These are phyloP conservation scores for Phytopythium montanum DNA, from an alignment of 352 stramenopile genomes.

Conservation along the genomic window DNA sequence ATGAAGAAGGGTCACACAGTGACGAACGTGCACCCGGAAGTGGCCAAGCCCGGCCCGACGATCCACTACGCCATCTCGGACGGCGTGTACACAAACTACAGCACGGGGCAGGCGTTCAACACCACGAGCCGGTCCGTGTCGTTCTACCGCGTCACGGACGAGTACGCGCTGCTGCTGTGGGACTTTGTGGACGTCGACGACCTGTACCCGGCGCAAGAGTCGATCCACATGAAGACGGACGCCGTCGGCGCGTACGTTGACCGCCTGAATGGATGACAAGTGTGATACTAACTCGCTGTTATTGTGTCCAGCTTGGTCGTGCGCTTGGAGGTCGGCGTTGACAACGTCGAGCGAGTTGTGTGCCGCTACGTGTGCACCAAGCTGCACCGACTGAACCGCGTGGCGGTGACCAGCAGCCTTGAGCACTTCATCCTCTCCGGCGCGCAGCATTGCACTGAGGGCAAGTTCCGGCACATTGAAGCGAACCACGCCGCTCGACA, in stretches of 20 bases:
- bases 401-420: neutral
- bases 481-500: neutral
- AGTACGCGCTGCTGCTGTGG: constrained; percentile 23
- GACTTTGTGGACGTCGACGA: constrained; percentile 32
- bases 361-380: constrained; percentile 31
- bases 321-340: constrained; percentile 23
- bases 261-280: constrained; percentile 9
- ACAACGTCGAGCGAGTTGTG: constrained; percentile 29
- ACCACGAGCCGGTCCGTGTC: constrained; percentile 5
- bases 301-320: constrained; percentile 22
- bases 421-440: neutral
- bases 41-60: constrained; percentile 20
- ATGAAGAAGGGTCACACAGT: constrained; percentile 26
- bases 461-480: neutral
- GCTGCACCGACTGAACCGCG: constrained; percentile 5
- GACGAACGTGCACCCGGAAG: constrained; percentile 21
- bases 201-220: constrained; percentile 16
- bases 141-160: constrained; percentile 25
- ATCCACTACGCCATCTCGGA: constrained; percentile 29
- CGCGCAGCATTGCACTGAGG: neutral
- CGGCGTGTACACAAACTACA: constrained; percentile 22
- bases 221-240: constrained; percentile 25
- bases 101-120: constrained; percentile 19
- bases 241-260: constrained; percentile 28
- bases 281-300: constrained; percentile 25